phyloP scores from a whole-genome alignment of 345 rosid genomes.

The Sisymbrium altissimum region DNA sequence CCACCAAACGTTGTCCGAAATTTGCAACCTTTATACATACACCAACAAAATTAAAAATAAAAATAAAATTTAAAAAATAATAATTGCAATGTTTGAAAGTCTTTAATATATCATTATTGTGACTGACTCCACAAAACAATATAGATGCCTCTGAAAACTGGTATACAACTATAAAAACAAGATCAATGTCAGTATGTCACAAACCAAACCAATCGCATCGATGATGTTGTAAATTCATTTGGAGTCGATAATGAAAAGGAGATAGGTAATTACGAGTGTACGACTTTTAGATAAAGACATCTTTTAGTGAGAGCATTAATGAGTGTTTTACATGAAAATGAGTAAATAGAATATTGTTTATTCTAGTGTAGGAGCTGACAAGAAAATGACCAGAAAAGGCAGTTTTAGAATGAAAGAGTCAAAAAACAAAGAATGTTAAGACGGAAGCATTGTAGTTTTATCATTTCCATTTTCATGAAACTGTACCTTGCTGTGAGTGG shows the following conservation, averaged over 20 bases:
- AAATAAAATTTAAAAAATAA: too few species aligned
- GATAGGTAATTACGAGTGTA: constrained; percentile 2
- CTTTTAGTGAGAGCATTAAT: neutral
- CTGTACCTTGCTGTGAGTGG: constrained; percentile 33
- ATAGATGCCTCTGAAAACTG: constrained; percentile 17
- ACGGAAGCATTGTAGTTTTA: constrained; percentile 14
- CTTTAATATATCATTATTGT: constrained; percentile 21
- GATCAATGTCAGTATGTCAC: constrained; percentile 19
- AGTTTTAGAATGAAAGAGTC: constrained; percentile 35
- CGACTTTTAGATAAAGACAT: constrained; percentile 28
- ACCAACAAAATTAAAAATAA: too few species aligned
- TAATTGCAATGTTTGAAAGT: neutral
- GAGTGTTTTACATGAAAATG: constrained; percentile 21
- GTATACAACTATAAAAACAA: constrained; percentile 7
- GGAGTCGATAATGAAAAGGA: constrained; percentile 17
- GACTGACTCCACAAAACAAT: constrained; percentile 18
- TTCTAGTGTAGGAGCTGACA: constrained; percentile 30
- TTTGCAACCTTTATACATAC: too few species aligned
- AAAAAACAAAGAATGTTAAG: constrained; percentile 35
- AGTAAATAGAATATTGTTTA: constrained; percentile 23
- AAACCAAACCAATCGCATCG: constrained; percentile 20
- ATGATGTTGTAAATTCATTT: neutral
- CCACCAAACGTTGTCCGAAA: too few species aligned
- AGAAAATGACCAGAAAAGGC: constrained; percentile 27
- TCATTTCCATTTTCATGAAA: constrained; percentile 30